Base-by-base conservation (phyloP, 495 filamentous ascomycete genomes). In the Astrocystis sublimbata region DNA sequence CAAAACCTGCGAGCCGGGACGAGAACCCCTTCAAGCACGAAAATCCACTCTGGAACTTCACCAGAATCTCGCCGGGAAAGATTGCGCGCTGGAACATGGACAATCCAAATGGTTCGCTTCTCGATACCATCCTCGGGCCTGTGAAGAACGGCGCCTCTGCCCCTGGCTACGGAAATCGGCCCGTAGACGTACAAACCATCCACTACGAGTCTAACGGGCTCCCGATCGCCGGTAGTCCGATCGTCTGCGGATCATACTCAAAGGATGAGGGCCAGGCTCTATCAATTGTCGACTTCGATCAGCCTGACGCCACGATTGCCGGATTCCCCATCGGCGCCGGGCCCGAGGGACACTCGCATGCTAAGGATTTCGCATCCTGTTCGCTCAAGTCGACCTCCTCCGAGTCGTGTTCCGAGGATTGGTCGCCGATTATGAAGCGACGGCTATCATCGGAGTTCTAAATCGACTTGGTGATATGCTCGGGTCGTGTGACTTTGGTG, bases 271-370 rank as follows among this genome's bases (percentile, higher is more conserved):
- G n/a, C 33, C 23, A 2, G 23, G 19, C 45, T 12, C 23, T 26
- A 9, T 58, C 61, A 9, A 51, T 43, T 28, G 45, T 63, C 4
- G 58, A 47, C 17, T 70, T 62, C 61, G 8, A 61, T 1, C 41
- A 49, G 3, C 35, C 52, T 0, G 36, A 57, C 3, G 28, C 51
- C 6, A 64, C 67, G 10, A 47, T 67, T 12, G 64, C 54, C n/a
- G 78, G 75, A 1, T 61, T 79, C 0, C 78, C 78, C 15, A 64
- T 79, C 2, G 78, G 78, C 19, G 76, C 76, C 10, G 78, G 78
- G 0, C 76, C 78, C 9, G 78, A 80, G 43, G 70, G 67, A 1
- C 63, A 65, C 13, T 59, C 66, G 1, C 72, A 74, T 49, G 59
- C 65, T 36, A 60, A 61, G 1, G 50, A 60, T 4, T 74, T 70